A percentile compares a stretch with the other conserved stretches of the same genome.
These are phyloP conservation scores for Abelmoschus esculentus DNA, from an alignment of 345 rosid species.

Conservation along the genomic window DNA sequence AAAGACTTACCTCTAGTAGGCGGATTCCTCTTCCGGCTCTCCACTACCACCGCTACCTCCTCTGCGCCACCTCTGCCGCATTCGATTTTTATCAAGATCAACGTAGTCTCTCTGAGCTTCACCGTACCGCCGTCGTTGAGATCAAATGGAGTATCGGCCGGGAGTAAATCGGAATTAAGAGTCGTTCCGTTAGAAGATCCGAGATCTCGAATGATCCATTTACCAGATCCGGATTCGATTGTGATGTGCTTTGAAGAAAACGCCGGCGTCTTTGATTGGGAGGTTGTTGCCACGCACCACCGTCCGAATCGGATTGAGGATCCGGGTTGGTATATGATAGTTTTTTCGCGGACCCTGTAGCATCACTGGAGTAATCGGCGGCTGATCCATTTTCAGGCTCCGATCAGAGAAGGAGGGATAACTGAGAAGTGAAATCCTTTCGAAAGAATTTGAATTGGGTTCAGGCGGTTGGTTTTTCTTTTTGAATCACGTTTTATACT, in stretches of 20 bases:
- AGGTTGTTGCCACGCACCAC: conserved; percentile 64
- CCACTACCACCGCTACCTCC: neutral
- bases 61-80: neutral
- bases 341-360: conserved; percentile 49
- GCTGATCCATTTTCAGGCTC: conserved; percentile 25
- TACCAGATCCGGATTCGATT: conserved; percentile 46
- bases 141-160: conserved; percentile 30
- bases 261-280: conserved; percentile 59
- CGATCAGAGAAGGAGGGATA: neutral
- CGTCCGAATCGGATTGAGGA: conserved; percentile 59
- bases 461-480: neutral
- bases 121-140: conserved; percentile 52
- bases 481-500: neutral
- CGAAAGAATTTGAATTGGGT: neutral
- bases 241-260: conserved; percentile 74
- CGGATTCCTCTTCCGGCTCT: conserved; percentile 12
- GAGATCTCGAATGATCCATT: conserved; percentile 63
- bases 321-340: conserved; percentile 42
- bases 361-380: conserved; percentile 38
- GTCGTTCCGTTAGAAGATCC: conserved; percentile 81
- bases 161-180: conserved; percentile 37
- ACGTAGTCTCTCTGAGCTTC: conserved; percentile 68
- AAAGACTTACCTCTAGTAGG: conserved; percentile 26
- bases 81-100: conserved; percentile 36
- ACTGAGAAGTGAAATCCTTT: neutral